These are phyloP conservation scores for Neobulgaria alba DNA, from an alignment of 2,329 filamentous ascomycete genomes.

Conservation along the genomic window DNA sequence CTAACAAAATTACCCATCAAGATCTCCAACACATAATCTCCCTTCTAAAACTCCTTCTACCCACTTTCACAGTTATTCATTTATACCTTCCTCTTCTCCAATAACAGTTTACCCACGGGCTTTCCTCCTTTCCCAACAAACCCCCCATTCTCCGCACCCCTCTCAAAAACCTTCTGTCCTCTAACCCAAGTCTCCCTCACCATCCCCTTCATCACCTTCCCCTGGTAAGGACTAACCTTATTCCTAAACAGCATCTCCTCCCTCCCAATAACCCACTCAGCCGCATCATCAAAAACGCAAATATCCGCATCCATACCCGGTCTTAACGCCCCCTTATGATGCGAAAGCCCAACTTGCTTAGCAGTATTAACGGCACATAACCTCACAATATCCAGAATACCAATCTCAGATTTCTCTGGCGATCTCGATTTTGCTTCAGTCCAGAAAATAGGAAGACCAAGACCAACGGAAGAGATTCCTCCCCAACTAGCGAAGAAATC, in stretches of 20 bases:
- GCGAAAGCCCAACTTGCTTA: slow-evolving; percentile 73
- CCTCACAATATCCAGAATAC: slow-evolving; percentile 68
- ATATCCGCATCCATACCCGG: slow-evolving; percentile 85
- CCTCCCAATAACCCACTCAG: slow-evolving; percentile 62
- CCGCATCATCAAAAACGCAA: slow-evolving; percentile 83
- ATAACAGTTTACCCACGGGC: slow-evolving; percentile 40
- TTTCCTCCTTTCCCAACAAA: slow-evolving; percentile 36
- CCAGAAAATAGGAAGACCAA: slow-evolving; percentile 81
- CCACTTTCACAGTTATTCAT: too few species aligned
- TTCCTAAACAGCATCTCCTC: slow-evolving; percentile 68
- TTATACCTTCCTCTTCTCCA: slow-evolving; percentile 33
- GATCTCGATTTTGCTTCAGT: slow-evolving; percentile 38
- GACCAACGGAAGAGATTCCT: slow-evolving; percentile 86
- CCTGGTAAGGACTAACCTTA: slow-evolving; percentile 29
- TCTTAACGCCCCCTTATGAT: slow-evolving; percentile 71
- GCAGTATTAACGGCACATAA: slow-evolving; percentile 85
- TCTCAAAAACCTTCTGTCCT: slow-evolving; percentile 26
- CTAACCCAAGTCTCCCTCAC: slow-evolving; percentile 30
- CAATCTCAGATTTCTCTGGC: slow-evolving; percentile 12
- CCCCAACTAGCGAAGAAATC: slow-evolving; percentile 98
- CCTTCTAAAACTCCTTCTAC: too few species aligned
- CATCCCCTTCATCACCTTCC: slow-evolving; percentile 58
- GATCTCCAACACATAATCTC: too few species aligned
- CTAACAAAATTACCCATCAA: too few species aligned
- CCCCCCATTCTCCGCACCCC: slow-evolving; percentile 29